Evolutionary conservation across 140 eudicot species (phyloP), one percentile per base, ranked within the genome.

Genomic region (Flaveria floridana): DNA sequence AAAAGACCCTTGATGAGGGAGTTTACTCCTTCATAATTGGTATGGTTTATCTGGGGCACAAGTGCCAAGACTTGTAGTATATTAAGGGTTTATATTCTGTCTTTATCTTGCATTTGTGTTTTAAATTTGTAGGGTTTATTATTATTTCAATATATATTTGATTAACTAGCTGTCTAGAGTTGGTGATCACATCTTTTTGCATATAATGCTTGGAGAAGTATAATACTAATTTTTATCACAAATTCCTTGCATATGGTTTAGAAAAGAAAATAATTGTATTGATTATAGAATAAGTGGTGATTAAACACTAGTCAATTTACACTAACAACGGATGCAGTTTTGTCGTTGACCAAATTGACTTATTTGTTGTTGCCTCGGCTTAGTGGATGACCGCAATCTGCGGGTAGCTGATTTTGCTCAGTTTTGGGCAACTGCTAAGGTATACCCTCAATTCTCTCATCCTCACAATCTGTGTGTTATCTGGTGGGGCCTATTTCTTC

Each of bases 351-450:
- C 76, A 73, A 78, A 90, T 88, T 94, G 92, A 94, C 96, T 88
- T 85, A 78, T 94, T 90, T 94, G 89, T 89, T 85, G 95, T 90
- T 86, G 96, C 85, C 89, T 87, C 87, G 89, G 84, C 91, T 94
- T 94, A 94, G 99, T 94, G 99, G 99, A 94, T 94, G 99, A 94
- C 99, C 99, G 99, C 99, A 94, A 94, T 94, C 99, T 94, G 99
- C 99, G 99, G 99, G 97, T 94, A 87, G 99, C 99, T 81, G 99
- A 94, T 85, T 94, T 90, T 94, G 96, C 97, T 94, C 97, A 94
- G 85, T 94, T 94, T 94, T 94, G 99, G 99, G 99, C 99, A 94
- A 85, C 87, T 87, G 97, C 99, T 79, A 94, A 94, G 99, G 99
- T 94, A 94, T 90, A 91, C 89, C 81, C 90, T 87, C 79, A 70